A percentile compares a stretch with the other conserved stretches of the same genome.
These are phyloP conservation scores for Volvox africanus DNA, from an alignment of 139 green algal species.

Conservation along the genomic window DNA sequence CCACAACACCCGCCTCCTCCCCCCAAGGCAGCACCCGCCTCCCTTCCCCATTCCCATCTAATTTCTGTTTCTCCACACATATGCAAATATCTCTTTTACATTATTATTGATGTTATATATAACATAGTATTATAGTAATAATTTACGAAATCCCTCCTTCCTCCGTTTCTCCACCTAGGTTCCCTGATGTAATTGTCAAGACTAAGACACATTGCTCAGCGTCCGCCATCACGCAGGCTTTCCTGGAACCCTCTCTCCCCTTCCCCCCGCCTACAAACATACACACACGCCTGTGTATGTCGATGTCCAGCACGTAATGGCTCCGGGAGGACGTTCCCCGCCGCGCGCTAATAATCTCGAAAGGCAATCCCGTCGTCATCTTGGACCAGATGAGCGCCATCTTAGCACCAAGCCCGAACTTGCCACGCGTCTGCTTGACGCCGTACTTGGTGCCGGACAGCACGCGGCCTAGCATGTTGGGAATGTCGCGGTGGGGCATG, in stretches of 20 bases:
- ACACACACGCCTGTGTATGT: slow-evolving; percentile 86
- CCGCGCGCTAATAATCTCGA: slow-evolving; percentile 84
- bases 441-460: slow-evolving; percentile 97
- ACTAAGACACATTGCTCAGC: too few relatives aligned
- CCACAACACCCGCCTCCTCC: background rate
- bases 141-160: too few relatives aligned
- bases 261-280: background rate
- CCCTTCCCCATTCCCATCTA: background rate
- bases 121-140: too few relatives aligned
- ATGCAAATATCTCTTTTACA: too few relatives aligned
- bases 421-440: slow-evolving; percentile 79
- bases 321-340: slow-evolving; percentile 65
- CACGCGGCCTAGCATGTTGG: slow-evolving; percentile 94
- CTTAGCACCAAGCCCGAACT: slow-evolving; percentile 98
- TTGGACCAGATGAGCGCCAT: slow-evolving; percentile 98
- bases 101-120: too few relatives aligned
- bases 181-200: too few relatives aligned
- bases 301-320: slow-evolving; percentile 95
- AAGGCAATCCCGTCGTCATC: slow-evolving; percentile 95
- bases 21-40: too few relatives aligned
- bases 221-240: too few relatives aligned
- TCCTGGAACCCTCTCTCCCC: background rate
- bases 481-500: slow-evolving; percentile 96
- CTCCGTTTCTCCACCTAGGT: too few relatives aligned
- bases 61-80: too few relatives aligned